Evolutionary conservation across 495 filamentous ascomycete genomes (phyloP), one percentile per base, ranked within the genome.

Genomic region (Aspergillus bertholletiae): DNA sequence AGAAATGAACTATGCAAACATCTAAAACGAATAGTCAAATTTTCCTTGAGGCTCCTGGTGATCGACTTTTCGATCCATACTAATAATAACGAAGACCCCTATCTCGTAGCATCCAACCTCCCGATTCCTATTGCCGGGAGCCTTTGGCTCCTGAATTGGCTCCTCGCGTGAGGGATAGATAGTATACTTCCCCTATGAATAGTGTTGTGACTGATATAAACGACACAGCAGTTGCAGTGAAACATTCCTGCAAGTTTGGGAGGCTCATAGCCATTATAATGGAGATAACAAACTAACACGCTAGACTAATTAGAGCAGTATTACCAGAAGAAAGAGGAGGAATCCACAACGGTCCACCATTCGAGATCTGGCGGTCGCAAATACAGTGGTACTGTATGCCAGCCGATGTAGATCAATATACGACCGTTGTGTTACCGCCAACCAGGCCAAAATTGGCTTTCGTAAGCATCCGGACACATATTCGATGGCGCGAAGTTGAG

Each of bases 381-480:
- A 62, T 63, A 67, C 62, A 63, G 63, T 64, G 56, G 60, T 64
- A 63, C 60, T 57, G 59, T 50, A 60, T 55, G 57, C 44, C 44
- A 60, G 59, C 55, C 57, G 60, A 57, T 62, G 57, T 66, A 62
- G 51, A 61, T 49, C 53, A 46, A 46, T 55, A 56, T 40, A 55
- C 27, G 44, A 23, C 40, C 53, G 35, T 39, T 41, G 44, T 35
- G 22, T 26, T 30, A 45, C 49, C 39, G 53, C 37, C 55, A 49
- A 62, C 41, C 23, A 37, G 53, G 50, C 50, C 56, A 55, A 46
- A 58, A 58, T 53, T 50, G 28, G 51, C 23, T 52, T 52, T 21
- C 53, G 37, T 53, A 59, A 64, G 50, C 51, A 53, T 57, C 22
- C 52, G 27, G 51, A 52, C 51, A 67, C 63, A 67, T 66, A 47